These are phyloP conservation scores for Pseudocercospora macadamiae DNA, from an alignment of 2,329 filamentous ascomycete species.

Conservation along the genomic window DNA sequence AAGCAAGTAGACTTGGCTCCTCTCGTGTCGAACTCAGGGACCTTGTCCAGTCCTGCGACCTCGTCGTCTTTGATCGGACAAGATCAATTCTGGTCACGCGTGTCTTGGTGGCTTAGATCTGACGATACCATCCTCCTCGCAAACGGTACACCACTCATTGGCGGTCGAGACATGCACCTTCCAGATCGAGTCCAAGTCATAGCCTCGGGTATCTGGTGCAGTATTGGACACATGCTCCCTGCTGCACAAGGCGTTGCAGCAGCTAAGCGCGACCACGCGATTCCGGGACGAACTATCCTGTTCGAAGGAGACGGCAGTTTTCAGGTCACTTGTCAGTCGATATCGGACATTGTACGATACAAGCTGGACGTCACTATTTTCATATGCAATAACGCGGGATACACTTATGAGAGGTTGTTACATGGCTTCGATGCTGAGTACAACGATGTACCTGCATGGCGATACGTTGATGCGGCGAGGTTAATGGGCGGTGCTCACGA, in stretches of 20 bases:
- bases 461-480: slow-evolving; percentile 15
- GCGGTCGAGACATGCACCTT: slow-evolving; percentile 83
- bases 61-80: slow-evolving; percentile 3
- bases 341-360: slow-evolving; percentile 62
- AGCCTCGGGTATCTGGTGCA: slow-evolving; percentile 75
- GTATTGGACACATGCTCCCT: slow-evolving; percentile 67
- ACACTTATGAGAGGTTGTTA: slow-evolving; percentile 52
- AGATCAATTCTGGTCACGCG: slow-evolving; percentile 12
- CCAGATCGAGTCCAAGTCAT: slow-evolving; percentile 73
- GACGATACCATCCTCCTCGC: slow-evolving; percentile 81
- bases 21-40: background rate
- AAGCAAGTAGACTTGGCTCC: too few relatives aligned
- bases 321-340: slow-evolving; percentile 62
- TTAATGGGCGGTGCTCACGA: slow-evolving; percentile 15
- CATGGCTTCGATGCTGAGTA: slow-evolving; percentile 43
- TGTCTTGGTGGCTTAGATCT: slow-evolving; percentile 11
- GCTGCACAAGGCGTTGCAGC: slow-evolving; percentile 72
- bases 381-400: slow-evolving; percentile 50
- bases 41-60: background rate
- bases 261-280: slow-evolving; percentile 64
- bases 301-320: slow-evolving; percentile 48
- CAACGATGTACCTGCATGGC: slow-evolving; percentile 21
- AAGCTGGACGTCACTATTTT: slow-evolving; percentile 44
- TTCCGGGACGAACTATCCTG: slow-evolving; percentile 50
- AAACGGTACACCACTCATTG: slow-evolving; percentile 86